Evolutionary conservation across 179 eudicot species (phyloP), one percentile per base, ranked within the genome.

Genomic region (Corrigiola litoralis): DNA sequence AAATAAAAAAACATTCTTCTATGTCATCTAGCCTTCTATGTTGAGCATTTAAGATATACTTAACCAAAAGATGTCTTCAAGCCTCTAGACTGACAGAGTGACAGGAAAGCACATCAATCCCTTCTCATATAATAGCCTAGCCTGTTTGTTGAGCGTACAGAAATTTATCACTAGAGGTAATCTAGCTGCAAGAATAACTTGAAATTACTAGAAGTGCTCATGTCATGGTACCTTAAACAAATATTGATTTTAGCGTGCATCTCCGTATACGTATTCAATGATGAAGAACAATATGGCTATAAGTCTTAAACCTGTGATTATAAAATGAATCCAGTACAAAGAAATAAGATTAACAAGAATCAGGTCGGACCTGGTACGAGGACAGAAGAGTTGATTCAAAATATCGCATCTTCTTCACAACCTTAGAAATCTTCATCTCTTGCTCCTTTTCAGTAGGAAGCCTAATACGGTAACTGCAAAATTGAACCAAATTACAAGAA

Each of bases 361-460:
- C n/a, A 74, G n/a, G 57, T 52, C 75, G 24, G 47, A 92, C 98
- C 98, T 92, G 87, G 79, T 90, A 90, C 21, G 82, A 75, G 20
- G 84, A 74, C 65, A 92, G 64, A 60, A 92, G 90, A 27, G 95
- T 90, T 45, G 87, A 69, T 72, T 92, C 98, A 69, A 84, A 90
- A 63, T 45, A 80, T 34, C 98, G 88, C 84, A 74, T 81, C 75
- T 90, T 92, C 76, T 85, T 90, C 52, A 90, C 82, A 69, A 67
- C 72, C 81, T 89, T 90, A 4, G 98, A 90, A 61, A 92, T 80
- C 59, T 63, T 79, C 96, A 87, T 86, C 75, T 83, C 89, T 66
- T 62, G 80, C 83, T 92, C 98, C 75, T 92, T 92, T 69, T 84
- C 95, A 55, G 96, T 92, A 32, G 97, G 98, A 69, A 92, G 86